Evolutionary conservation across 2,329 filamentous ascomycete species (phyloP).

Genomic region (Phialophora chinensis): DNA sequence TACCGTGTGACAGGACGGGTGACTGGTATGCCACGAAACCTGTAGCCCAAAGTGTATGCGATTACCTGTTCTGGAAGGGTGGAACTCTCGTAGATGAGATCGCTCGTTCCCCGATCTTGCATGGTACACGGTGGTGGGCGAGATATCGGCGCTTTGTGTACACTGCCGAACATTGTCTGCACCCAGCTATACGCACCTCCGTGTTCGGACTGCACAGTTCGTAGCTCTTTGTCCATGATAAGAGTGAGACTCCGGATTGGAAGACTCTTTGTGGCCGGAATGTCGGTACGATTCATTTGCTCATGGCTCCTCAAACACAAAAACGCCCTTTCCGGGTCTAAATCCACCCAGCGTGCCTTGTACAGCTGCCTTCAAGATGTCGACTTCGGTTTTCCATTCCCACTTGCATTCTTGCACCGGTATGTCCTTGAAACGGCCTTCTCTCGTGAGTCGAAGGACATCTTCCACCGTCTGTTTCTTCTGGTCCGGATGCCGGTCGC

Average conservation of each 20-base stretch:
- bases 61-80: background rate
- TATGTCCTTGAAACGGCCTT: conserved; percentile 79
- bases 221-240: background rate
- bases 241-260: background rate
- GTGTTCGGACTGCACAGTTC: background rate
- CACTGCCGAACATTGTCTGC: background rate
- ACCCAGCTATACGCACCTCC: background rate
- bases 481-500: conserved; percentile 71
- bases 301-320: conserved; percentile 70
- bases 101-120: background rate
- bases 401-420: conserved; percentile 83
- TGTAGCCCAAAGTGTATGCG: background rate
- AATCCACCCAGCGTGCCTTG: conserved; percentile 84
- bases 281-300: background rate
- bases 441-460: conserved; percentile 75
- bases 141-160: background rate
- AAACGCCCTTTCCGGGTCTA: conserved; percentile 85
- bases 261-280: background rate
- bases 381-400: conserved; percentile 78
- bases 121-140: background rate
- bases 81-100: background rate
- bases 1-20: background rate
- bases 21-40: background rate
- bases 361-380: conserved; percentile 72
- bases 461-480: conserved; percentile 84